Percentiles rank a stretch among this genome's conserved stretches.
These are phyloP conservation scores for Paraglomus brasilianum DNA, from an alignment of 192 early-diverging fungal species.

Conservation along the genomic window DNA sequence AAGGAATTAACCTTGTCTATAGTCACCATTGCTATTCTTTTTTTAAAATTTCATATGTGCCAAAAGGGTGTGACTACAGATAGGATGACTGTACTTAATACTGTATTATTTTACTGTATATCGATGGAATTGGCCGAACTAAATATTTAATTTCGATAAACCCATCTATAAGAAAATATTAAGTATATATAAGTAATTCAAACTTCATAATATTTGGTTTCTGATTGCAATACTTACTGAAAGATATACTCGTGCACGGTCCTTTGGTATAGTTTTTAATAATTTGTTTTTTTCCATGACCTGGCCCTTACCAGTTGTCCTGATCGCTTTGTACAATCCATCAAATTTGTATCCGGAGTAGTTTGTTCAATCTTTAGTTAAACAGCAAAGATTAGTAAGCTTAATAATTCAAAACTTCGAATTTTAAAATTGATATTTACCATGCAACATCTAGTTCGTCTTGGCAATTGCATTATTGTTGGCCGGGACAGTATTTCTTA, in stretches of 20 bases:
- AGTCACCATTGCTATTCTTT: too few species aligned
- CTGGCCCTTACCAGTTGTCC: background rate
- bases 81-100: too few species aligned
- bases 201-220: constrained; percentile 3
- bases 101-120: too few species aligned
- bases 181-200: constrained; percentile 18
- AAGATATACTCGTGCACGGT: constrained; percentile 15
- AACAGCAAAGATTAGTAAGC: background rate
- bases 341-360: background rate
- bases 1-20: too few species aligned
- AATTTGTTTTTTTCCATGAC: background rate
- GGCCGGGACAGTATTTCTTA: constrained; percentile 2
- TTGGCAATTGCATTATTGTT: background rate
- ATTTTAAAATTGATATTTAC: constrained; percentile 24
- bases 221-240: constrained; percentile 24
- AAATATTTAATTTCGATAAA: constrained; percentile 17
- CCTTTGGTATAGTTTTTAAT: constrained; percentile 25
- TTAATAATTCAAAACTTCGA: background rate
- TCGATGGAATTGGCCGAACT: constrained; percentile 8
- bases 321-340: background rate
- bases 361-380: constrained; percentile 14
- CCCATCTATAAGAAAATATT: constrained; percentile 23
- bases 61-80: too few species aligned
- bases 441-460: constrained; percentile 21
- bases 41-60: too few species aligned